Conservation (phyloP, 2,329 filamentous ascomycete species). For the Didymella exigua region DNA sequence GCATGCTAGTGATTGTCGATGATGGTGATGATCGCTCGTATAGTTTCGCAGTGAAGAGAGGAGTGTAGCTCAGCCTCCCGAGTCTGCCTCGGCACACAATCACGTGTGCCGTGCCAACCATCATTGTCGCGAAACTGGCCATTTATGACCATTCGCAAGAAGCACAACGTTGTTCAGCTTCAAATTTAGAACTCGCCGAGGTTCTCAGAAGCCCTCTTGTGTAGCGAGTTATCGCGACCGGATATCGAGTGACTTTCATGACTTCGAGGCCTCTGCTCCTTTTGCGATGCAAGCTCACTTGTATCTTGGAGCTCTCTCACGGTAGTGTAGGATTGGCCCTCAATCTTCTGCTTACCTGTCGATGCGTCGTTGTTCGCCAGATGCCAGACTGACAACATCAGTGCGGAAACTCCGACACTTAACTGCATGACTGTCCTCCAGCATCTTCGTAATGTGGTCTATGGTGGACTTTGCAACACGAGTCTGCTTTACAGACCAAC, state of each 20-base stretch:
- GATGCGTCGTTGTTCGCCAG: conserved; percentile 32
- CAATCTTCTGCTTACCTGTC: conserved; percentile 13
- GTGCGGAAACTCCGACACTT: conserved; percentile 18
- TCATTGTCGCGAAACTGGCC: neutral
- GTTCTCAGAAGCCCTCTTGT: neutral
- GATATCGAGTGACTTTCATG: too few species aligned
- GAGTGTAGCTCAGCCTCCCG: neutral
- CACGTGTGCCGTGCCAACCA: neutral
- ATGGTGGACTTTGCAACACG: conserved; percentile 49
- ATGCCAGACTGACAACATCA: conserved; percentile 25
- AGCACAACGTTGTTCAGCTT: neutral
- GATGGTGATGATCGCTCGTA: neutral
- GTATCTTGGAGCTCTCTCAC: neutral
- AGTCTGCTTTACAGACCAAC: conserved; percentile 59
- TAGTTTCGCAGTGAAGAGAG: neutral
- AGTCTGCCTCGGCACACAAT: neutral
- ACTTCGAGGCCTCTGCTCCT: too few species aligned
- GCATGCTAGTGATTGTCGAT: neutral
- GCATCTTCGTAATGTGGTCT: conserved; percentile 38
- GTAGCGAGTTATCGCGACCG: neutral
- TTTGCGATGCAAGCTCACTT: too few species aligned
- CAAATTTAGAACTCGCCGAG: neutral
- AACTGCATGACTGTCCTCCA: conserved; percentile 27
- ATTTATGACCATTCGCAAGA: neutral
- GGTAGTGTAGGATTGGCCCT: neutral